phyloP scores from a whole-genome alignment of 2,329 filamentous ascomycete genomes.

The Xylaria hypoxylon region DNA sequence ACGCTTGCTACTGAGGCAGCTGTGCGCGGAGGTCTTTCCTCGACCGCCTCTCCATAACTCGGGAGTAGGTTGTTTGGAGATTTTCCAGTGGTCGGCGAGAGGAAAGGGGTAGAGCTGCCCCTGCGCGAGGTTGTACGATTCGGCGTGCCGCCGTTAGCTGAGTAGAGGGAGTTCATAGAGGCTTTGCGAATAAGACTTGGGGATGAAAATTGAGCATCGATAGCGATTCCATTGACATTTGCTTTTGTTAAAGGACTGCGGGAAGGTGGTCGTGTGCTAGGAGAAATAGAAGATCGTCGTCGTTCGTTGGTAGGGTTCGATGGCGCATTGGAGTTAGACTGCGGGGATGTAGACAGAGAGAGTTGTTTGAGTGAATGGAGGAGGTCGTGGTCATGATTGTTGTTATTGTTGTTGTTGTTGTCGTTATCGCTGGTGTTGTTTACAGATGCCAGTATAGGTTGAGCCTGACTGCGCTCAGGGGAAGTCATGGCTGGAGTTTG shows the following conservation, averaged over 20 bases:
- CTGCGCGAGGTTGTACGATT: slow-evolving; percentile 59
- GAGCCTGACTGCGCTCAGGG: slow-evolving; percentile 42
- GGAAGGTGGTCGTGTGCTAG: slow-evolving; percentile 54
- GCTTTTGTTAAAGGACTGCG: slow-evolving; percentile 57
- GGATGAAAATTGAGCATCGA: slow-evolving; percentile 60
- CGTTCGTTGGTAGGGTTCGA: slow-evolving; percentile 29
- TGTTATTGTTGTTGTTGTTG: slow-evolving; percentile 19
- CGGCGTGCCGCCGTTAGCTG: slow-evolving; percentile 56
- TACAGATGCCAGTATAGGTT: slow-evolving; percentile 29
- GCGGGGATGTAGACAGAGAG: slow-evolving; percentile 55
- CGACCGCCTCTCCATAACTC: slow-evolving; percentile 50
- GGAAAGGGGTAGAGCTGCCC: slow-evolving; percentile 59
- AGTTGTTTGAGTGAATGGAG: slow-evolving; percentile 48
- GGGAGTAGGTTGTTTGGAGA: slow-evolving; percentile 51
- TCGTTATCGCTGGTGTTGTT: slow-evolving; percentile 26
- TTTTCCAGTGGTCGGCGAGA: slow-evolving; percentile 57
- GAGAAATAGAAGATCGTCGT: slow-evolving; percentile 45
- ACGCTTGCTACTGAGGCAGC: slow-evolving; percentile 70
- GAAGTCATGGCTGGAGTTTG: slow-evolving; percentile 44
- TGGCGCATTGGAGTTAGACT: slow-evolving; percentile 49
- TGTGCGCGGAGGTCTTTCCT: slow-evolving; percentile 58
- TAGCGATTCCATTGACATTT: slow-evolving; percentile 47
- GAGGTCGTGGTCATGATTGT: slow-evolving; percentile 43
- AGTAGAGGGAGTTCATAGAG: slow-evolving; percentile 68
- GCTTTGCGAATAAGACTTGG: slow-evolving; percentile 67